Conservation (phyloP, 805 yeast species). For the Saccharomycopsis lassenensis region DNA sequence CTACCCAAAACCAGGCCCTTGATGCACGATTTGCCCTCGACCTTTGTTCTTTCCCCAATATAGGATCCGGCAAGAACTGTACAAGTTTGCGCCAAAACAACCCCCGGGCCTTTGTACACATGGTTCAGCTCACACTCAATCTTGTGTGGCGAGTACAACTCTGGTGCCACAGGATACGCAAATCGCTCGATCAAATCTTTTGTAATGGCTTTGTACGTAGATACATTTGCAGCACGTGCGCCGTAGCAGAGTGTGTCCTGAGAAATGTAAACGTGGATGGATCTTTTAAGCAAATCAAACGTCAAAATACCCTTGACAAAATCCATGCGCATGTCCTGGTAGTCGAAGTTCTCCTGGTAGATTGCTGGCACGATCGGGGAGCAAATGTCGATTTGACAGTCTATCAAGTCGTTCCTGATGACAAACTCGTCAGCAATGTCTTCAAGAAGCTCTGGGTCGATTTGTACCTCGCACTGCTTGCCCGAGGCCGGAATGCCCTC, state of each 20-base stretch:
- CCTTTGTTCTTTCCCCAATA: too few relatives aligned
- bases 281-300: slow-evolving; percentile 81
- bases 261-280: slow-evolving; percentile 79
- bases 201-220: slow-evolving; percentile 83
- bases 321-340: slow-evolving; percentile 75
- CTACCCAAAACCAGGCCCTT: slow-evolving; percentile 80
- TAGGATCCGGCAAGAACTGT: slow-evolving; percentile 46
- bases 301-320: slow-evolving; percentile 86
- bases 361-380: slow-evolving; percentile 90
- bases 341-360: slow-evolving; percentile 94
- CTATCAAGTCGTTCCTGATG: slow-evolving; percentile 85
- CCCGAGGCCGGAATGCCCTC: slow-evolving; percentile 49
- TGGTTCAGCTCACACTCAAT: slow-evolving; percentile 81
- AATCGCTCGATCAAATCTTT: slow-evolving; percentile 87
- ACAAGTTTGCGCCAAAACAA: slow-evolving; percentile 91
- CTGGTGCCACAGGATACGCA: slow-evolving; percentile 88
- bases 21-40: too few relatives aligned
- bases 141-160: too few relatives aligned
- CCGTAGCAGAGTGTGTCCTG: slow-evolving; percentile 58
- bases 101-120: slow-evolving; percentile 79
- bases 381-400: slow-evolving; percentile 94
- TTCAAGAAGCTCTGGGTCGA: slow-evolving; percentile 78
- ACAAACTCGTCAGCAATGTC: slow-evolving; percentile 63
- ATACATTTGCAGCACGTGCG: slow-evolving; percentile 91
- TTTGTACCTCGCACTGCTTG: slow-evolving; percentile 39